phyloP scores from a whole-genome alignment of 176 grass and related monocot genomes.

The Triticum timopheevii region DNA sequence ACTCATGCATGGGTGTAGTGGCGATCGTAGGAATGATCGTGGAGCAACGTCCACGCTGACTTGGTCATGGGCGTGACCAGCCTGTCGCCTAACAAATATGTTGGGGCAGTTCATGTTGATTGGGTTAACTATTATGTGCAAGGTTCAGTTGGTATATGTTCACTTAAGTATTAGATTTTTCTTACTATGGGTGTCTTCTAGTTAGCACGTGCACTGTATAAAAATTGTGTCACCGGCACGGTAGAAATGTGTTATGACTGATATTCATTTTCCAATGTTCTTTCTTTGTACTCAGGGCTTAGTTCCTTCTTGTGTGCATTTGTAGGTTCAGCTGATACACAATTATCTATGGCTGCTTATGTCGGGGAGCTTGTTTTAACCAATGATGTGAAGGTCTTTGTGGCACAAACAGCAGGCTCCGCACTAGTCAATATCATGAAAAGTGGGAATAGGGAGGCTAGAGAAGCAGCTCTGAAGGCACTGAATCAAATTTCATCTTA shows the following conservation, averaged over 20 bases:
- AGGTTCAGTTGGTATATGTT: too few species aligned
- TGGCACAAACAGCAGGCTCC: slow-evolving; percentile 71
- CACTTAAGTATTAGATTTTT: too few species aligned
- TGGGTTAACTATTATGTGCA: too few species aligned
- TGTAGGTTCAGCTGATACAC: slow-evolving; percentile 73
- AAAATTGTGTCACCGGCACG: too few species aligned
- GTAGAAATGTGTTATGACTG: neutral
- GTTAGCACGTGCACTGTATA: too few species aligned
- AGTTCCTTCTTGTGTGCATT: slow-evolving; percentile 23
- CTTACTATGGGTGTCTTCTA: too few species aligned
- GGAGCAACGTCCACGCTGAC: too few species aligned
- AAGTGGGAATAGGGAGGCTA: slow-evolving; percentile 70
- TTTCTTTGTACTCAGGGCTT: neutral
- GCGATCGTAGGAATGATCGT: too few species aligned
- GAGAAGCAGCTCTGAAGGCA: slow-evolving; percentile 82
- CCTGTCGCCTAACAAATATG: too few species aligned
- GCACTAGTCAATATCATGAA: slow-evolving; percentile 88
- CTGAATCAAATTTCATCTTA: slow-evolving; percentile 95
- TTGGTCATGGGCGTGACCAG: too few species aligned
- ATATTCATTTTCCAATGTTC: neutral
- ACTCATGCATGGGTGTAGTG: too few species aligned
- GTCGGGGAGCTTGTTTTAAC: slow-evolving; percentile 95
- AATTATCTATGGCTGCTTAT: slow-evolving; percentile 82
- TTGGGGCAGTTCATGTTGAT: too few species aligned
- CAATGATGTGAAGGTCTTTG: slow-evolving; percentile 88